Percentiles rank a stretch among this genome's conserved stretches.
These are phyloP conservation scores for Saccharomyces hybrid DNA, from an alignment of 1,139 yeast genomes.

Conservation along the genomic window DNA sequence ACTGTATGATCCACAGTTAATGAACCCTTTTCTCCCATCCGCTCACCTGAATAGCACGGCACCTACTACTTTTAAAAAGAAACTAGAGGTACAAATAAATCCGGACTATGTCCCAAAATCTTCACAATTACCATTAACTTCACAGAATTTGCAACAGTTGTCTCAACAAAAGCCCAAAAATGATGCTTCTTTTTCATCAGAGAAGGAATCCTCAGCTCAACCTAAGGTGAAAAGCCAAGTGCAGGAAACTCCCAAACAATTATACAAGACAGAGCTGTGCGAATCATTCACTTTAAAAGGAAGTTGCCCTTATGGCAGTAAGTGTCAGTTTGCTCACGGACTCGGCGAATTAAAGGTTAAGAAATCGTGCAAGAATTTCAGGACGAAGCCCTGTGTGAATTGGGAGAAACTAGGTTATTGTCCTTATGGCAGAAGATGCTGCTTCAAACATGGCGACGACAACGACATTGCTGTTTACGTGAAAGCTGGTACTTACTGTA, in stretches of 20 bases:
- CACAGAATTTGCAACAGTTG: conserved; percentile 17
- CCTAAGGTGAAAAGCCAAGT: conserved; percentile 1
- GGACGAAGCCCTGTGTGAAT: conserved; percentile 86
- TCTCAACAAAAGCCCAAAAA: conserved; percentile 5
- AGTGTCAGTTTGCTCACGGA: conserved; percentile 95
- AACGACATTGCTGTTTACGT: conserved; percentile 28
- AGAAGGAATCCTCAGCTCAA: background rate
- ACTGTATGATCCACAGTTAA: background rate
- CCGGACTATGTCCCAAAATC: conserved; percentile 12
- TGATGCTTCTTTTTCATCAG: background rate
- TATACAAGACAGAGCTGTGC: conserved; percentile 88
- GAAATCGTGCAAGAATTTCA: conserved; percentile 76
- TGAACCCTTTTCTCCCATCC: background rate
- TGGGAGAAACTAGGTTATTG: conserved; percentile 81
- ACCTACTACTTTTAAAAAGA: background rate
- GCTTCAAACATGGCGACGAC: conserved; percentile 68
- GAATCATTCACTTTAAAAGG: conserved; percentile 70
- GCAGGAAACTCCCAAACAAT: conserved; percentile 49
- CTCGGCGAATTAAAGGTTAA: conserved; percentile 63
- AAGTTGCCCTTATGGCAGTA: conserved; percentile 76
- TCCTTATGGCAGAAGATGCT: conserved; percentile 85
- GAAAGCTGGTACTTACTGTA: conserved; percentile 5
- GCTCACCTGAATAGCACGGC: background rate
- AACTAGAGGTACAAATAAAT: conserved; percentile 21
- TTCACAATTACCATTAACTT: conserved; percentile 19